Base-by-base conservation (phyloP, 2,329 filamentous ascomycete genomes). In the Aspergillus quadrilineatus region DNA sequence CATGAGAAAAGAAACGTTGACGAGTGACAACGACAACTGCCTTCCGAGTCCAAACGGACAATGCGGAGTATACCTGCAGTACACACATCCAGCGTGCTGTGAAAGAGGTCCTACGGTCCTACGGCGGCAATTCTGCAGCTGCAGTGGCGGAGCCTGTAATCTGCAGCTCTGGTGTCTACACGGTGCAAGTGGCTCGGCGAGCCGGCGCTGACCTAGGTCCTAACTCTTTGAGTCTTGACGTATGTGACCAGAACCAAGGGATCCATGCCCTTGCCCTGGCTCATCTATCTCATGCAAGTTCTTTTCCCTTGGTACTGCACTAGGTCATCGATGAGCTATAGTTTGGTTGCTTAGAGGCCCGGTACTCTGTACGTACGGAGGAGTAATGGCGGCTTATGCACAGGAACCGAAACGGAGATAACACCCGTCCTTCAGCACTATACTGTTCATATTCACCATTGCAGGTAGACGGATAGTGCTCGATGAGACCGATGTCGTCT, bases 241-340 rank as follows among this genome's bases (percentile, higher is more conserved):
- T 51, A 51, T 52, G 52, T 22, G 41, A 56, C n/a, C 50, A 22
- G 43, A 17, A 34, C 43, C 55, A 53, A 59, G 53, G 53, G 58
- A 54, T 53, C 43, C 32, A 46, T 47, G 50, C 43, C 50, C 43
- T 22, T 53, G 50, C 22, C 22, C 22, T 22, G 22, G 22, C 22
- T 22, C 50, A n/a, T 45, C 42, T 17, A 6, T 15, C 42, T 46
- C 45, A 60, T 58, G 62, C 62, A 55, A 52, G 62, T 41, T 59
- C 60, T 62, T 62, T 62, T 64, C 63, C 63, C 63, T 60, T 64
- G 63, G 30, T 60, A 34, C 34, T 55, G 22, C 45, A 50, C 42
- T 42, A 55, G 46, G 32, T 52, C 56, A 46, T 42, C 34, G 50
- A 37, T 28, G 48, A 26, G 36, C 50, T 50, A 43, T 48, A 50